Conservation (phyloP, 225 moss, liverwort and hornwort species). For the Takakia lepidozioides region DNA sequence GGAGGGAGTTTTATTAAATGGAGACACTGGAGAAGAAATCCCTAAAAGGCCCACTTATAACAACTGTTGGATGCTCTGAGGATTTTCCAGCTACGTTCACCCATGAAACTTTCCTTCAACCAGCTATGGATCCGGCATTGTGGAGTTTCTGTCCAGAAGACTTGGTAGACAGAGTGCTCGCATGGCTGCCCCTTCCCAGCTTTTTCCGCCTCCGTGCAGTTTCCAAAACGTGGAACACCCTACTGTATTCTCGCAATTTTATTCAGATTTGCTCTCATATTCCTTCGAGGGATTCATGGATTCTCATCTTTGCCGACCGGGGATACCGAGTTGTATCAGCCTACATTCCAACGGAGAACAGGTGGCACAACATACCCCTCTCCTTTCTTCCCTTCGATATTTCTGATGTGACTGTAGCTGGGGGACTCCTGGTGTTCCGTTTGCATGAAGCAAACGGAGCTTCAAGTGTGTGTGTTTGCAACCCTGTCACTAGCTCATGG, state of each 20-base stretch:
- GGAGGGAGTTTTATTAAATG: too few relatives aligned
- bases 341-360: constrained; percentile 32
- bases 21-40: too few relatives aligned
- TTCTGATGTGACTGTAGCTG: constrained; percentile 31
- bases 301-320: constrained; percentile 42
- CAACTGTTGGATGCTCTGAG: too few relatives aligned
- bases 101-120: too few relatives aligned
- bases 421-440: constrained; percentile 36
- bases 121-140: constrained; percentile 36
- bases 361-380: constrained; percentile 40
- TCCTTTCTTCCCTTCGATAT: constrained; percentile 47
- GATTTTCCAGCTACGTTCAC: too few relatives aligned
- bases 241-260: constrained; percentile 21
- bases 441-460: constrained; percentile 16
- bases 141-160: constrained; percentile 48
- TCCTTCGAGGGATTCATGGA: constrained; percentile 29
- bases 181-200: constrained; percentile 19
- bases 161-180: constrained; percentile 23
- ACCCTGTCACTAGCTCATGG: constrained; percentile 40
- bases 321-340: constrained; percentile 40
- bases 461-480: constrained; percentile 42
- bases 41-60: too few relatives aligned
- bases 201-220: constrained; percentile 30
- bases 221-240: constrained; percentile 34
- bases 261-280: constrained; percentile 5